phyloP scores from a whole-genome alignment of 768 basidiomycete species.

The Rubroboletus pulcherrimus region DNA sequence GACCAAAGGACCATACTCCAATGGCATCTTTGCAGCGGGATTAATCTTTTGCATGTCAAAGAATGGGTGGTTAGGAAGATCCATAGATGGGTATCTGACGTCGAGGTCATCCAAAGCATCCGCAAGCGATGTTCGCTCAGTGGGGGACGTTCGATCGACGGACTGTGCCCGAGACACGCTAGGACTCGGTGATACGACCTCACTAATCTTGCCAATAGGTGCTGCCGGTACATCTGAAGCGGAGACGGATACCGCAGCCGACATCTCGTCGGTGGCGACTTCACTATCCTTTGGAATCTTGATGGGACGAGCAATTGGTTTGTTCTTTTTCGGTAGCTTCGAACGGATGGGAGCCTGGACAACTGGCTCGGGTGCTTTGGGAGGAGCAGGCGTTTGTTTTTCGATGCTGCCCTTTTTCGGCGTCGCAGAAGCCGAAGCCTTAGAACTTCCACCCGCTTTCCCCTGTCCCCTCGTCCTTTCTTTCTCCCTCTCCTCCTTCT shows the following conservation, averaged over 20 bases:
- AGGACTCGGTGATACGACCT: conserved; percentile 44
- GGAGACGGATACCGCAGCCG: conserved; percentile 41
- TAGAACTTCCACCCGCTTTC: conserved; percentile 24
- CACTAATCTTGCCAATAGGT: conserved; percentile 31
- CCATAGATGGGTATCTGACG: conserved; percentile 55
- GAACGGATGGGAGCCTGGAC: conserved; percentile 72
- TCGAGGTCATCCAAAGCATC: conserved; percentile 70
- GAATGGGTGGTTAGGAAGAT: conserved; percentile 67
- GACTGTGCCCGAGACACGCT: conserved; percentile 61
- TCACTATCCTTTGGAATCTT: conserved; percentile 61
- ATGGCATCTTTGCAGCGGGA: conserved; percentile 73
- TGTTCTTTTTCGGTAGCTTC: conserved; percentile 82
- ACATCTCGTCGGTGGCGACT: conserved; percentile 36
- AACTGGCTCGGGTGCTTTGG: conserved; percentile 33
- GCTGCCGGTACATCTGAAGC: conserved; percentile 46
- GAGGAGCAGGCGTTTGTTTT: conserved; percentile 18
- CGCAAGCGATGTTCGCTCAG: conserved; percentile 49
- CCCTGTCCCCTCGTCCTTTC: conserved; percentile 27
- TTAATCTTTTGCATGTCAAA: conserved; percentile 71
- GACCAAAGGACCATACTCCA: conserved; percentile 82
- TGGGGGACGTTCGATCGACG: conserved; percentile 44
- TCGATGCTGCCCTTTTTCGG: conserved; percentile 17
- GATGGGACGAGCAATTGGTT: conserved; percentile 56
- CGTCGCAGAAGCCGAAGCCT: conserved; percentile 16
- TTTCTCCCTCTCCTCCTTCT: conserved; percentile 30